phyloP scores from a whole-genome alignment of 768 basidiomycete genomes.

The Leccinum uliginosum region DNA sequence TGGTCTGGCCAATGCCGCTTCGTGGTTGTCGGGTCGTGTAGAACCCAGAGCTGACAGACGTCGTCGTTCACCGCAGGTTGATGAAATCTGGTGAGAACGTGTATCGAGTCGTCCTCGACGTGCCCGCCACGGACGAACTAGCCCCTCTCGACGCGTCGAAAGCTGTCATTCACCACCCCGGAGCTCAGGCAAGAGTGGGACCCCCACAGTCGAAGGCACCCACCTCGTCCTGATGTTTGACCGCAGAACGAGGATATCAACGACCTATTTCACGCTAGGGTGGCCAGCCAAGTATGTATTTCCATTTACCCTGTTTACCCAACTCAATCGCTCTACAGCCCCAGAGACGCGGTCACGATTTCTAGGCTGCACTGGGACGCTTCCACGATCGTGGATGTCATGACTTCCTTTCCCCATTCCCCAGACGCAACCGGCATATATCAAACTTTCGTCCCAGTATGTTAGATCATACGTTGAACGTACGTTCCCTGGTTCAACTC shows the following conservation, averaged over 20 bases:
- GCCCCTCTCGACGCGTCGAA: constrained; percentile 75
- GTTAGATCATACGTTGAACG: constrained; percentile 83
- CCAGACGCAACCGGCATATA: constrained; percentile 85
- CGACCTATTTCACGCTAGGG: constrained; percentile 88
- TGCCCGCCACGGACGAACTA: constrained; percentile 53
- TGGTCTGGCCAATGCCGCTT: constrained; percentile 20
- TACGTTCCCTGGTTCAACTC: constrained; percentile 33
- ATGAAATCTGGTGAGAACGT: constrained; percentile 70
- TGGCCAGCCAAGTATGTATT: constrained; percentile 95
- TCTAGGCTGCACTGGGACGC: constrained; percentile 79
- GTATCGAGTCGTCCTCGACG: constrained; percentile 78
- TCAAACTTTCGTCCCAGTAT: constrained; percentile 88
- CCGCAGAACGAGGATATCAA: constrained; percentile 76
- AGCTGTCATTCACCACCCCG: constrained; percentile 74
- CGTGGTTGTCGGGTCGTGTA: constrained; percentile 48
- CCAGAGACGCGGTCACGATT: constrained; percentile 92
- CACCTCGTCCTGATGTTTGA: constrained; percentile 84
- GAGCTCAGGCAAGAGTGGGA: constrained; percentile 92
- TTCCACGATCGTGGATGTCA: constrained; percentile 81
- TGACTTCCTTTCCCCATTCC: constrained; percentile 91
- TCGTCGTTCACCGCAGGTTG: constrained; percentile 71
- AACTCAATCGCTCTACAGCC: constrained; percentile 42
- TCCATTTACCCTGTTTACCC: neutral
- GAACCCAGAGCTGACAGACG: constrained; percentile 62
- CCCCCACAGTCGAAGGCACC: constrained; percentile 83